Conservation (phyloP, 768 basidiomycete species). For the Russula griseocarnosa region DNA sequence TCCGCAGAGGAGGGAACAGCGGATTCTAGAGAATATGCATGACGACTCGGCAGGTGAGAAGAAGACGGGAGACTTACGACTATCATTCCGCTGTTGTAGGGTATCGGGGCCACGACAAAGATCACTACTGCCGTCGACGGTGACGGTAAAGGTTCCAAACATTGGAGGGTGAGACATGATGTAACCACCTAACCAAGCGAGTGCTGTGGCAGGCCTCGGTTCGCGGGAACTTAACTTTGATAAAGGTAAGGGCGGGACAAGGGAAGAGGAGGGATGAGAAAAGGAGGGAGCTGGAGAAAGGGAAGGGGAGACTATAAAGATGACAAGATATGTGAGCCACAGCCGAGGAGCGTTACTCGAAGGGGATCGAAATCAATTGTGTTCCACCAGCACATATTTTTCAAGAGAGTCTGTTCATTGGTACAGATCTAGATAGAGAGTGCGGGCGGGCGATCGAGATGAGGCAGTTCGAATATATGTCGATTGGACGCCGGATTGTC, state of each 20-base stretch:
- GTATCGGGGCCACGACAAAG: slow-evolving; percentile 13
- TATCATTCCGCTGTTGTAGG: slow-evolving; percentile 10
- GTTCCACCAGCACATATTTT: slow-evolving; percentile 24
- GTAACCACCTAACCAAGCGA: slow-evolving; percentile 1
- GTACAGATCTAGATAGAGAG: slow-evolving; percentile 23
- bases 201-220: neutral
- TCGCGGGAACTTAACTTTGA: neutral
- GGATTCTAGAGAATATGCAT: neutral
- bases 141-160: slow-evolving; percentile 22
- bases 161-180: slow-evolving; percentile 23
- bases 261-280: slow-evolving; percentile 13
- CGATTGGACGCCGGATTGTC: slow-evolving; percentile 20
- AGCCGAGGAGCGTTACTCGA: slow-evolving; percentile 28
- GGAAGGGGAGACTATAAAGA: slow-evolving; percentile 26
- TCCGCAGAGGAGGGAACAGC: slow-evolving; percentile 1
- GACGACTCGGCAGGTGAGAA: neutral
- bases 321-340: slow-evolving; percentile 27
- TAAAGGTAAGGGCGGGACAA: neutral
- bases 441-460: slow-evolving; percentile 23
- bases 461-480: slow-evolving; percentile 4
- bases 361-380: slow-evolving; percentile 28
- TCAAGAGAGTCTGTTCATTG: slow-evolving; percentile 11
- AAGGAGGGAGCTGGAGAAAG: slow-evolving; percentile 1
- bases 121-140: slow-evolving; percentile 13
- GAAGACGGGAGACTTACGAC: neutral